A percentile compares a stretch with the other conserved stretches of the same genome.
These are phyloP conservation scores for Lanmaoa pseudosensibilis DNA, from an alignment of 768 basidiomycete genomes.

Conservation along the genomic window DNA sequence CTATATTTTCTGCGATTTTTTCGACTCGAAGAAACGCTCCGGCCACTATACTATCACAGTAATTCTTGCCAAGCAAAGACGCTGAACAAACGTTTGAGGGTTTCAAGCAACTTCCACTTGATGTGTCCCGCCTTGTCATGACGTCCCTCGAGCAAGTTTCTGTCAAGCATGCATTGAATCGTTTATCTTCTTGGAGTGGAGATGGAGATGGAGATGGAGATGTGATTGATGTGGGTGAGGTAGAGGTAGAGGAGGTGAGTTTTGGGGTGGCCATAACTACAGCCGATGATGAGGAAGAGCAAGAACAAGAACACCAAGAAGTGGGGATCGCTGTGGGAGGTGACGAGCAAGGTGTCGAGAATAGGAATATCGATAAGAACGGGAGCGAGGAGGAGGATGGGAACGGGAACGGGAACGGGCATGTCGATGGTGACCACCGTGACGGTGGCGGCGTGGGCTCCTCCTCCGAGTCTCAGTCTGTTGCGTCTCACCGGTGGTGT, in stretches of 20 bases:
- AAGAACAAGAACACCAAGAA: background rate
- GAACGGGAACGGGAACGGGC: background rate
- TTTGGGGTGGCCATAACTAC: constrained; percentile 19
- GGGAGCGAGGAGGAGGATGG: background rate
- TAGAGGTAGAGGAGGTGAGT: constrained; percentile 3
- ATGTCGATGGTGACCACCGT: background rate
- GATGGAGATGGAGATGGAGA: background rate
- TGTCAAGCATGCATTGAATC: constrained; percentile 15
- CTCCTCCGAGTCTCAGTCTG: background rate
- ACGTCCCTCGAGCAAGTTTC: constrained; percentile 28
- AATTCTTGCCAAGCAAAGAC: background rate
- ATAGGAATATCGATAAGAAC: background rate
- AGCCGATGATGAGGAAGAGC: constrained; percentile 5
- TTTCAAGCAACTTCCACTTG: background rate
- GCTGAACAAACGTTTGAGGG: background rate
- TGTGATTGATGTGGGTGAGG: background rate
- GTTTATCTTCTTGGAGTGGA: background rate
- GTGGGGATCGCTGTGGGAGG: background rate
- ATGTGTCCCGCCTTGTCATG: constrained; percentile 25
- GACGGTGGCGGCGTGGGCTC: background rate
- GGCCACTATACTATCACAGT: background rate
- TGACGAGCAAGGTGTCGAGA: background rate
- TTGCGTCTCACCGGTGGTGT: background rate
- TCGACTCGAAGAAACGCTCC: background rate
- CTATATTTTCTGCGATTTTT: background rate